These are phyloP conservation scores for Trichoderma harzianum DNA, from an alignment of 2,329 filamentous ascomycete species.

Conservation along the genomic window DNA sequence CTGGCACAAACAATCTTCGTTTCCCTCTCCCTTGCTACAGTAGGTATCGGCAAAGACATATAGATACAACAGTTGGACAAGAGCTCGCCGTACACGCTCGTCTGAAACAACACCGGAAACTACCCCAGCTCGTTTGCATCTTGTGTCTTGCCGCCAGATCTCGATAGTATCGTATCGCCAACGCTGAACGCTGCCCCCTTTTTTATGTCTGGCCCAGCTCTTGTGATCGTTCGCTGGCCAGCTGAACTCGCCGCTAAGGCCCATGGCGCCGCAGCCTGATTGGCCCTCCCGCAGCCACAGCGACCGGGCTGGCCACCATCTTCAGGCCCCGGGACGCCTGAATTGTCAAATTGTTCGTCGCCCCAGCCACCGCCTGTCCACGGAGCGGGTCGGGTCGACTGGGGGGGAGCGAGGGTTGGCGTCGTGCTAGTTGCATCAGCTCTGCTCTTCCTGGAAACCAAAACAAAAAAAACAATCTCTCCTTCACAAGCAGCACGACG, in stretches of 20 bases:
- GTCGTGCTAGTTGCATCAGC: constrained; percentile 13
- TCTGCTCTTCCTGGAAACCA: neutral
- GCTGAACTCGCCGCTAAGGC: constrained; percentile 16
- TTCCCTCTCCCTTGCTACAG: neutral
- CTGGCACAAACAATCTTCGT: neutral
- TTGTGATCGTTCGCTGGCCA: constrained; percentile 13
- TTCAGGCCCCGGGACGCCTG: neutral
- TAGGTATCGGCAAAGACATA: neutral
- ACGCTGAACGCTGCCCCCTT: neutral
- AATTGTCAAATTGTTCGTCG: neutral
- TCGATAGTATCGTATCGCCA: neutral
- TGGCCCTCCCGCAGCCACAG: constrained; percentile 11
- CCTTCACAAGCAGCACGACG: constrained; percentile 9
- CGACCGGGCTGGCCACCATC: neutral
- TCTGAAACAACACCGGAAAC: neutral
- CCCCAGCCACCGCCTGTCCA: constrained; percentile 20
- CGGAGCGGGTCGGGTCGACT: constrained; percentile 14
- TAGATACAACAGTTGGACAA: neutral
- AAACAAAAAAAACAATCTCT: constrained; percentile 16
- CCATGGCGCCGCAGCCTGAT: neutral
- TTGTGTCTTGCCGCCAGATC: constrained; percentile 4
- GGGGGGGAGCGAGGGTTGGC: constrained; percentile 13
- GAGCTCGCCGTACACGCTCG: neutral
- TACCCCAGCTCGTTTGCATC: neutral
- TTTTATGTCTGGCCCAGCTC: constrained; percentile 8